Evolutionary conservation across 202 grass and related monocot species (phyloP).

Genomic region (Cymbopogon flexuosus): DNA sequence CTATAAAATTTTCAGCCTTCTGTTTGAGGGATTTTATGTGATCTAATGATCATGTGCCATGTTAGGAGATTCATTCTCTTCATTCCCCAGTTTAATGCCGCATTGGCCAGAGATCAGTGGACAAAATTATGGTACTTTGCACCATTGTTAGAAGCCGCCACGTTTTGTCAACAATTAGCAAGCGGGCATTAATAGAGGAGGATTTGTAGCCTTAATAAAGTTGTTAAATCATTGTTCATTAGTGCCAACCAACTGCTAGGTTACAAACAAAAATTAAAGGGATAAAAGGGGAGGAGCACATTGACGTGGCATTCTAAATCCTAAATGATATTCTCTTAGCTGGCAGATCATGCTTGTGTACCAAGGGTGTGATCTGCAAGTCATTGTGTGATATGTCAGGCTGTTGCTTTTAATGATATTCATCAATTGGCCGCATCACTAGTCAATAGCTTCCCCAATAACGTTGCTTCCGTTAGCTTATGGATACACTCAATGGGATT

Average conservation of each 20-base stretch:
- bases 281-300: not conserved
- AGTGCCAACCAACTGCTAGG: constrained; percentile 6
- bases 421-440: not conserved
- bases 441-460: constrained; percentile 17
- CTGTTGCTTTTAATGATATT: constrained; percentile 22
- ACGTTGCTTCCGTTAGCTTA: constrained; percentile 8
- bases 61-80: constrained; percentile 4
- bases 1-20: not conserved
- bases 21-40: constrained; percentile 20
- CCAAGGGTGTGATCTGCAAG: constrained; percentile 17
- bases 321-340: constrained; percentile 32
- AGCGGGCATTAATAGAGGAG: too few relatives aligned
- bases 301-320: constrained; percentile 13
- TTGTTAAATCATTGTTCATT: not conserved
- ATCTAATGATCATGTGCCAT: constrained; percentile 11
- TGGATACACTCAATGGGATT: not conserved
- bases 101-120: not conserved
- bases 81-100: not conserved
- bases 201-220: constrained; percentile 1
- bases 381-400: not conserved
- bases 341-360: constrained; percentile 29
- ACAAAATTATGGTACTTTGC: constrained; percentile 15
- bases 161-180: not conserved
- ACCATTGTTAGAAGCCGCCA: constrained; percentile 24
- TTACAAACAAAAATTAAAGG: constrained; percentile 15